Evolutionary conservation across 2,329 filamentous ascomycete species (phyloP).

Genomic region (Drechslera avenae): DNA sequence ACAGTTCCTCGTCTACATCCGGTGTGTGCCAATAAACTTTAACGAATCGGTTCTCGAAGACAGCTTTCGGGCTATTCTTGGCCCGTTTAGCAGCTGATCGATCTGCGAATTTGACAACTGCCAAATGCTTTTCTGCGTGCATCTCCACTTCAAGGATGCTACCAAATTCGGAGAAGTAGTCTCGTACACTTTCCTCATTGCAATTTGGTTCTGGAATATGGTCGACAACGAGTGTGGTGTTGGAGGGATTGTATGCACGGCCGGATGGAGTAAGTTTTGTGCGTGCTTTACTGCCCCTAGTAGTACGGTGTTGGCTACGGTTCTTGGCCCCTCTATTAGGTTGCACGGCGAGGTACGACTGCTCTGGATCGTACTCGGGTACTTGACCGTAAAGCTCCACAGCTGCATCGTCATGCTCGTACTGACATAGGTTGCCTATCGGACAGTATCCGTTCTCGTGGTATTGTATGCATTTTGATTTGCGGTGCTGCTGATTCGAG

Average conservation of each 20-base stretch:
- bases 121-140: constrained; percentile 69
- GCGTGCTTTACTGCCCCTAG: constrained; percentile 32
- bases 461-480: constrained; percentile 69
- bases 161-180: constrained; percentile 76
- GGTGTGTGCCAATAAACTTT: constrained; percentile 79
- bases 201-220: constrained; percentile 76
- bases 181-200: constrained; percentile 66
- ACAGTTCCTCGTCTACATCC: constrained; percentile 12
- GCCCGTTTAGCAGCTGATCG: constrained; percentile 71
- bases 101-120: constrained; percentile 70
- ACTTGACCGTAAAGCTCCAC: constrained; percentile 12
- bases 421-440: constrained; percentile 69
- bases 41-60: constrained; percentile 85
- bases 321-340: constrained; percentile 4
- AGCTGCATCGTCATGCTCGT: constrained; percentile 64
- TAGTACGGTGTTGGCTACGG: constrained; percentile 26
- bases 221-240: constrained; percentile 74
- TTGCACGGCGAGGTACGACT: constrained; percentile 50
- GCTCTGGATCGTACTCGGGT: constrained; percentile 64
- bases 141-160: constrained; percentile 67
- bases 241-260: constrained; percentile 65
- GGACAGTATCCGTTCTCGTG: constrained; percentile 75
- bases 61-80: constrained; percentile 76
- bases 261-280: constrained; percentile 69
- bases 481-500: constrained; percentile 25